Conservation (phyloP, 768 basidiomycete genomes). For the Cystofilobasidium capitatum region DNA sequence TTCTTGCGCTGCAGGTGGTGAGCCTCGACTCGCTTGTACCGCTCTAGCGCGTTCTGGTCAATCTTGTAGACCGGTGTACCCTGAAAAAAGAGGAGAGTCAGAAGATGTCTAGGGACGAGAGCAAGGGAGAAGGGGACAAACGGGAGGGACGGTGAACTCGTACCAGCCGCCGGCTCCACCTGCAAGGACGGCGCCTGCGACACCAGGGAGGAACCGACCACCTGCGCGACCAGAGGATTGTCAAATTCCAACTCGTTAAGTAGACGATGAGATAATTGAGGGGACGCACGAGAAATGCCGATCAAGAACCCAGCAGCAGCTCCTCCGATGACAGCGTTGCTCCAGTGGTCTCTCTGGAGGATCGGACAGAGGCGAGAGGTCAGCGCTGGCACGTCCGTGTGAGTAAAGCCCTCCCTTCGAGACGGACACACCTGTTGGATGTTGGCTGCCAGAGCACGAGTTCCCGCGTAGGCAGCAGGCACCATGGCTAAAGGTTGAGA, state of each 20-base stretch:
- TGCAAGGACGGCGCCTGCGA: neutral
- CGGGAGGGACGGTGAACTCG: neutral
- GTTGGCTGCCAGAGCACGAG: too few species aligned
- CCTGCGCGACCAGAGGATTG: neutral
- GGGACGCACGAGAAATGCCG: neutral
- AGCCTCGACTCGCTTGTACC: neutral
- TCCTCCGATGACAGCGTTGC: neutral
- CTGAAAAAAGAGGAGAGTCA: neutral
- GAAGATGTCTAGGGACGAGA: neutral
- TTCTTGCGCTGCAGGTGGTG: conserved; percentile 1
- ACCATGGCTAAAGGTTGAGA: too few species aligned
- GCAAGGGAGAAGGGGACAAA: neutral
- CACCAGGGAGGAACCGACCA: too few species aligned
- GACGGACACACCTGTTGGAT: neutral
- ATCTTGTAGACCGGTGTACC: neutral
- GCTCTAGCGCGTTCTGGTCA: neutral
- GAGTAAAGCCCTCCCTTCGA: neutral
- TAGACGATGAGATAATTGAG: neutral
- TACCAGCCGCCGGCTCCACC: neutral
- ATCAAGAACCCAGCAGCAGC: conserved; percentile 4
- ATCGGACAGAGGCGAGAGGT: neutral
- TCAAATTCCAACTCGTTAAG: neutral
- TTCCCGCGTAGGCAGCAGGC: too few species aligned
- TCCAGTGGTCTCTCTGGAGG: neutral
- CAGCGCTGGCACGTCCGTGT: neutral